Evolutionary conservation across 176 grass and related monocot genomes (phyloP), one percentile per base, ranked within the genome.

Genomic region (Chrysopogon serrulatus): DNA sequence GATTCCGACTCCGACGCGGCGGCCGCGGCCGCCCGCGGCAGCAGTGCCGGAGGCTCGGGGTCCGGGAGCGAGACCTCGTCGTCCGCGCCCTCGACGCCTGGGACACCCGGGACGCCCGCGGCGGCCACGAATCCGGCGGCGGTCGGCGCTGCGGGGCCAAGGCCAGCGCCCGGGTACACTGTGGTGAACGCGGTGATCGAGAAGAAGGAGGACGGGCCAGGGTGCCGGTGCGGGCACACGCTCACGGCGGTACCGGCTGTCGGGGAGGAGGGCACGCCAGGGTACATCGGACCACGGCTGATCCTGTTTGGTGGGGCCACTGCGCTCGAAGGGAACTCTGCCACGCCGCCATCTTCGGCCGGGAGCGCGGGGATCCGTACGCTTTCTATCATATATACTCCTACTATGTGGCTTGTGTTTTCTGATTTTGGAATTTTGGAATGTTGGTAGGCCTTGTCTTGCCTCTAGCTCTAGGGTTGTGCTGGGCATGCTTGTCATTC

Each of bases 311-410:
- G 97, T 12, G 97, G 97, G 1, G 97, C 97, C 24, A 99, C 97
- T 0, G 93, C 97, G 0, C 91, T 99, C 10, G 97, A 99, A 86
- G 97, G 97, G 43, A 99, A 96, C 86, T 96, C 97, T 1, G 90
- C 97, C 53, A 88, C 90, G 2, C 93, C 97, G 8, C 91, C 93
- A 6, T 91, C 97, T 6, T 79, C 97, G 10, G 93, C 84, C 14
- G 97, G 91, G 45, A 96, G 90, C 83, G 93, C 93, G 5, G 97
- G 97, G 79, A 99, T 99, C 66, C 97, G 93, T 99, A 99, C 80
- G 93, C 70, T 39, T 72, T 74, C 47, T 80, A 33, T 85, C 76
- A 47, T 33, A 23, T n/a, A 56, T 54, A 54, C n/a, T n/a, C n/a
- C n/a, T n/a, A n/a, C n/a, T 57, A 24, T 51, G n/a, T 18, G 53